Evolutionary conservation across 202 grass and related monocot genomes (phyloP), one percentile per base, ranked within the genome.

Genomic region (Brachypodium distachyon): DNA sequence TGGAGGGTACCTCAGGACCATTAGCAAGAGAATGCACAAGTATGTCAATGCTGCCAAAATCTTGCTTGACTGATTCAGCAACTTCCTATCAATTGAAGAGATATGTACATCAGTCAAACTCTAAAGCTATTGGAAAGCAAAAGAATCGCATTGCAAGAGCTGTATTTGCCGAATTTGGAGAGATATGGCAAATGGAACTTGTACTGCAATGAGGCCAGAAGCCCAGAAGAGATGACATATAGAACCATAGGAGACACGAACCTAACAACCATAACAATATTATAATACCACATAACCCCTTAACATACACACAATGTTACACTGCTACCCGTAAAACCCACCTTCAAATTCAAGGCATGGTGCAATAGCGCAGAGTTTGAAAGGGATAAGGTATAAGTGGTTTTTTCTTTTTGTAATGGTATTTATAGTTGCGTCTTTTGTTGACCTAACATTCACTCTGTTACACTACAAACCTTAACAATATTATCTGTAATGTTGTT

Each of bases 11-110:
- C 87, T 95, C 89, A 59, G 91, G 95, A 33, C 89, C 89, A 87
- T 98, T 98, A 23, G 95, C 91, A 83, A 98, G 95, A 71, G 95
- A 98, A 69, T 98, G 91, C 51, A 98, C 91, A 68, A 98, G 89
- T 47, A 98, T 98, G 61, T 95, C 95, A 72, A 95, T 92, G 74
- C 82, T 94, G 22, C 87, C 91, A 90, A 92, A 98, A 87, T 98
- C 95, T 61, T 92, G 92, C 67, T 92, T 94, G 41, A 98, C 91
- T 58, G 64, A 50, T 85, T 98, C 95, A 19, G 85, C 91, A 64
- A 84, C 89, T 95, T 98, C 95, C 95, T 92, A 60, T 31, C 25
- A 81, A 93, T 67, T 82, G 43, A 41, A 55, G 22, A 56, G 31
- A 66, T 40, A 9, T 28, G 27, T 19, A 69, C 28, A 57, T 81